Evolutionary conservation across 805 yeast species (phyloP), one percentile per base, ranked within the genome.

Genomic region (Suhomyces pyralidae): DNA sequence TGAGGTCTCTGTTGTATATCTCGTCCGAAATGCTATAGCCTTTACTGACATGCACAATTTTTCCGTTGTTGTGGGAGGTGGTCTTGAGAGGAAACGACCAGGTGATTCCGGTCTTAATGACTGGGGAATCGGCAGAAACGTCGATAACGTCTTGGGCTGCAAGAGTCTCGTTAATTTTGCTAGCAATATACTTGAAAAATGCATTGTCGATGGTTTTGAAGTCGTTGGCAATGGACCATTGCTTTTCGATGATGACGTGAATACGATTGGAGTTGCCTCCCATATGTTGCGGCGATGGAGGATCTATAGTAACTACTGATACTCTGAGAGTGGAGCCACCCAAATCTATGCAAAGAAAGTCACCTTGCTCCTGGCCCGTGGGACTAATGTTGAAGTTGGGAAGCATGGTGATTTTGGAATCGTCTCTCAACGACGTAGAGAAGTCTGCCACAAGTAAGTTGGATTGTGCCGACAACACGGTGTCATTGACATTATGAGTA

Each of bases 41-140:
- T 66, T 86, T 86, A n/a, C 85, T 82, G 67, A 83, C 81, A 40
- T 76, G 73, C 15, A 72, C 66, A 40, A 86, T 75, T 42, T 68
- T 69, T 1, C 81, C 84, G 40, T 68, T 65, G 60, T 77, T 73
- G 51, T 76, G 71, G 20, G 70, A 58, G 0, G 71, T 63, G 50
- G 77, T 74, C 24, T 69, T 68, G 32, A 81, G 64, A 0, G 87
- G 85, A 63, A 83, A 83, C 5, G 83, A 78, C 84, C 85, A 81
- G 5, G 84, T 76, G 40, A 82, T 61, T 3, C 84, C 85, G 9
- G 77, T 64, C 28, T 64, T 64, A 28, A 80, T 66, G 2, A 47
- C 32, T 5, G 54, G 53, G 36, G 10, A 24, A 12, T 52, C 47
- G 6, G 53, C 52, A 36, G 14, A 24, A 7, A 50, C 47, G 40